Percentiles rank a stretch among this genome's conserved stretches.
phyloP scores from a whole-genome alignment of 2,329 filamentous ascomycete species.

The Neopestalotiopsis clavispora region DNA sequence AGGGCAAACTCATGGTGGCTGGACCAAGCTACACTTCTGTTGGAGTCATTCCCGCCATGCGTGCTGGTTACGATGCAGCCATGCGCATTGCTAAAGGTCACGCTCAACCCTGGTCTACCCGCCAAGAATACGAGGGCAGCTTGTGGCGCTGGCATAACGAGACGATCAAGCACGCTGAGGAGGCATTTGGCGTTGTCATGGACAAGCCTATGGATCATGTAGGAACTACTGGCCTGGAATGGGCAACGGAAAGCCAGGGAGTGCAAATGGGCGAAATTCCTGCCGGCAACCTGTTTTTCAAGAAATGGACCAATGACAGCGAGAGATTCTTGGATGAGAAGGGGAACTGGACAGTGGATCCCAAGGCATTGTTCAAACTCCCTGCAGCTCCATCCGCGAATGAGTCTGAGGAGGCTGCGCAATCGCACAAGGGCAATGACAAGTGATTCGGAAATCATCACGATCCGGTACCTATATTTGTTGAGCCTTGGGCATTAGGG shows the following conservation, averaged over 20 bases:
- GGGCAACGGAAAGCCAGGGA: slow-evolving; percentile 23
- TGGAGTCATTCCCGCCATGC: slow-evolving; percentile 56
- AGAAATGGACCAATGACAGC: slow-evolving; percentile 15
- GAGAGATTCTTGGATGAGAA: not conserved
- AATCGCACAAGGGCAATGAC: not conserved
- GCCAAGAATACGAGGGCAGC: not conserved
- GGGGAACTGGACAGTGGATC: slow-evolving; percentile 9
- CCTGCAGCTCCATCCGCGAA: not conserved
- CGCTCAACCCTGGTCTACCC: slow-evolving; percentile 27
- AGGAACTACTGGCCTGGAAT: slow-evolving; percentile 31
- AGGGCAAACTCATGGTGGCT: slow-evolving; percentile 67
- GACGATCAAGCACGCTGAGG: not conserved
- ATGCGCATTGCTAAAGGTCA: slow-evolving; percentile 37
- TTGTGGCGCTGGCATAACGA: not conserved
- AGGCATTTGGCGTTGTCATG: not conserved
- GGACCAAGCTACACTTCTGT: slow-evolving; percentile 59
- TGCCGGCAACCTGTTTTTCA: slow-evolving; percentile 15
- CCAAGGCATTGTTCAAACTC: not conserved
- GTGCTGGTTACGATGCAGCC: slow-evolving; percentile 53
- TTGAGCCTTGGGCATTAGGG: not conserved
- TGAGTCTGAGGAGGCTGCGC: not conserved
- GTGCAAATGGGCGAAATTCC: slow-evolving; percentile 4
- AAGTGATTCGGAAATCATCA: not conserved
- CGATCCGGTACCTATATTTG: not conserved
- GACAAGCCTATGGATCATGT: slow-evolving; percentile 24